phyloP scores from a whole-genome alignment of 1,284 basidiomycete genomes.

The Irpex rosettiformis region DNA sequence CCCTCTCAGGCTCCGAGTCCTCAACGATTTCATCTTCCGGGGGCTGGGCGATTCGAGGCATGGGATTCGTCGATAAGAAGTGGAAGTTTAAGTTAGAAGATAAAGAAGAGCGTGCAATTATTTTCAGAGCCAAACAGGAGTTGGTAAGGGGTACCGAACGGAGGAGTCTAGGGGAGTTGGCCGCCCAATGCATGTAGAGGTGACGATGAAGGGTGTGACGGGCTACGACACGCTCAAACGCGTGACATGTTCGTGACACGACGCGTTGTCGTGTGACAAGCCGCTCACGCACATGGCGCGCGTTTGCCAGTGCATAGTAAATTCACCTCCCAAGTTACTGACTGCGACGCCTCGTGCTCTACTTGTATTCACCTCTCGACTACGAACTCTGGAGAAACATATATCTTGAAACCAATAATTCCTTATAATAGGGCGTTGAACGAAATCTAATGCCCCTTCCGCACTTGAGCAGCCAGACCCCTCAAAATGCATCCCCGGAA shows the following conservation, averaged over 20 bases:
- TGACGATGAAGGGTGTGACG: neutral
- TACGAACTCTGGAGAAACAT: too few relatives aligned
- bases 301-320: neutral
- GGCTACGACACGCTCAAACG: neutral
- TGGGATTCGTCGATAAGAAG: neutral
- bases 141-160: neutral
- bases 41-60: neutral
- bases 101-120: neutral
- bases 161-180: neutral
- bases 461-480: neutral
- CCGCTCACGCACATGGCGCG: too few relatives aligned
- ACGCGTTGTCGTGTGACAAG: neutral
- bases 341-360: neutral
- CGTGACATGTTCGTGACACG: neutral
- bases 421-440: too few relatives aligned
- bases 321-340: neutral
- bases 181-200: neutral
- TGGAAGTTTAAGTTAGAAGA: neutral
- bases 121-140: neutral
- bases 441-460: neutral
- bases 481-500: slow-evolving; percentile 30
- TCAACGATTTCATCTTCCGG: slow-evolving; percentile 44
- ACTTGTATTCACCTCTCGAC: neutral
- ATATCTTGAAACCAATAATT: too few relatives aligned
- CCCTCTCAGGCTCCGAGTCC: slow-evolving; percentile 69